A percentile compares a stretch with the other conserved stretches of the same genome.
Evolutionary conservation across 495 filamentous ascomycete genomes (phyloP).

Genomic region (Aspergillus homomorphus): DNA sequence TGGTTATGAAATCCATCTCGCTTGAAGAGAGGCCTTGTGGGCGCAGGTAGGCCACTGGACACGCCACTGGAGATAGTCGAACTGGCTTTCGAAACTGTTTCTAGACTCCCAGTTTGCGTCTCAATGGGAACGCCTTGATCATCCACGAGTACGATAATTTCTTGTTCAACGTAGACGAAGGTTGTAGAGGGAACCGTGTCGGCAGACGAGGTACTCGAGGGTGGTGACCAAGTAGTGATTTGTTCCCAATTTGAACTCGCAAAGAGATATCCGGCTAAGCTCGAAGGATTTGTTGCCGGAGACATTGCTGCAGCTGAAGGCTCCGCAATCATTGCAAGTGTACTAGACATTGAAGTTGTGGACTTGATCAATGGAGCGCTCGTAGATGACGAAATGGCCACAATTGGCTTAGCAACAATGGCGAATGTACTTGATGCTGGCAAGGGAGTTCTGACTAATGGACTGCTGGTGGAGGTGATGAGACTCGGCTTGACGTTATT

Average conservation of each 20-base stretch:
- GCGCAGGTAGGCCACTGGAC: conserved; percentile 27
- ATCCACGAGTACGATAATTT: conserved; percentile 38
- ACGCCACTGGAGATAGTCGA: conserved; percentile 12
- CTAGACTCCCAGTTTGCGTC: conserved; percentile 23
- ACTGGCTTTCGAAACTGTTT: conserved; percentile 22
- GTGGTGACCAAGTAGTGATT: conserved; percentile 21
- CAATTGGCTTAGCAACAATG: background rate
- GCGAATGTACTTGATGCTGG: background rate
- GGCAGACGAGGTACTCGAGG: conserved; percentile 26
- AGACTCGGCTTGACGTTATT: background rate
- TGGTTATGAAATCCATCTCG: conserved; percentile 13
- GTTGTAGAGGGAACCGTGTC: conserved; percentile 30
- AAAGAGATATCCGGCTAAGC: background rate
- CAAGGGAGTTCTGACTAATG: background rate
- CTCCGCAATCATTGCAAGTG: conserved; percentile 2
- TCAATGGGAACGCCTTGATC: conserved; percentile 21
- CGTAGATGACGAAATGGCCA: background rate
- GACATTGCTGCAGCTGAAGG: background rate
- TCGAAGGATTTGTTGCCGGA: conserved; percentile 1
- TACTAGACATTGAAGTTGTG: conserved; percentile 3
- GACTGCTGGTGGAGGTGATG: background rate
- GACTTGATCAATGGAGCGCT: background rate
- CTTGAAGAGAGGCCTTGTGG: conserved; percentile 21
- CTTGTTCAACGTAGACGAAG: conserved; percentile 35
- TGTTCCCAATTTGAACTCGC: background rate